A percentile compares a stretch with the other conserved stretches of the same genome.
Evolutionary conservation across 345 rosid genomes (phyloP).

Genomic region (Aethionema arabicum): DNA sequence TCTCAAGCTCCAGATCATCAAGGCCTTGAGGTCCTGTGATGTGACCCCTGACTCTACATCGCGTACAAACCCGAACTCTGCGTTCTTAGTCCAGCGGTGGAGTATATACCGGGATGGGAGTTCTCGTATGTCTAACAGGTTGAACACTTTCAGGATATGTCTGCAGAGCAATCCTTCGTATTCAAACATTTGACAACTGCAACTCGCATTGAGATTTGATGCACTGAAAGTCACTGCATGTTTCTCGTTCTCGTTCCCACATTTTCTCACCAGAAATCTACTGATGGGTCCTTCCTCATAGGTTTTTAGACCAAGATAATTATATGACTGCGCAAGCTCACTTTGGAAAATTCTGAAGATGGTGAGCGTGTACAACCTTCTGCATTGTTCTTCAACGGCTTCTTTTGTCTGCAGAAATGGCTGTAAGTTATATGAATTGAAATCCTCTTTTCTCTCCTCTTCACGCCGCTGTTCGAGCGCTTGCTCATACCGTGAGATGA

Average conservation of each 20-base stretch:
- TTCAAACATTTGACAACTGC: slow-evolving; percentile 94
- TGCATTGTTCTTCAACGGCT: slow-evolving; percentile 77
- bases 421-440: slow-evolving; percentile 62
- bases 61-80: slow-evolving; percentile 56
- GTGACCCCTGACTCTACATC: slow-evolving; percentile 57
- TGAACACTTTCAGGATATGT: slow-evolving; percentile 74
- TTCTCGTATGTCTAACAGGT: slow-evolving; percentile 62
- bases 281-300: slow-evolving; percentile 70
- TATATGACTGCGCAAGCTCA: slow-evolving; percentile 65
- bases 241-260: slow-evolving; percentile 72
- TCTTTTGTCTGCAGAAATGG: slow-evolving; percentile 67
- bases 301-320: slow-evolving; percentile 61
- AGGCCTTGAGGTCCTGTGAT: slow-evolving; percentile 58
- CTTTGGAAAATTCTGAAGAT: slow-evolving; percentile 72
- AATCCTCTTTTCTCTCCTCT: slow-evolving; percentile 84
- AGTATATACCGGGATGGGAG: slow-evolving; percentile 70
- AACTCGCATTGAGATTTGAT: slow-evolving; percentile 54
- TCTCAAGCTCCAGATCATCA: slow-evolving; percentile 86
- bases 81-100: slow-evolving; percentile 81
- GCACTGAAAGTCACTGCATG: slow-evolving; percentile 65
- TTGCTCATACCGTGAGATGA: slow-evolving; percentile 60
- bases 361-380: slow-evolving; percentile 67
- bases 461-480: slow-evolving; percentile 70
- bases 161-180: slow-evolving; percentile 80
- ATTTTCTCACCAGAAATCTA: slow-evolving; percentile 59